Base-by-base conservation (phyloP, 352 stramenopile species). In the Globisporangium polare region DNA sequence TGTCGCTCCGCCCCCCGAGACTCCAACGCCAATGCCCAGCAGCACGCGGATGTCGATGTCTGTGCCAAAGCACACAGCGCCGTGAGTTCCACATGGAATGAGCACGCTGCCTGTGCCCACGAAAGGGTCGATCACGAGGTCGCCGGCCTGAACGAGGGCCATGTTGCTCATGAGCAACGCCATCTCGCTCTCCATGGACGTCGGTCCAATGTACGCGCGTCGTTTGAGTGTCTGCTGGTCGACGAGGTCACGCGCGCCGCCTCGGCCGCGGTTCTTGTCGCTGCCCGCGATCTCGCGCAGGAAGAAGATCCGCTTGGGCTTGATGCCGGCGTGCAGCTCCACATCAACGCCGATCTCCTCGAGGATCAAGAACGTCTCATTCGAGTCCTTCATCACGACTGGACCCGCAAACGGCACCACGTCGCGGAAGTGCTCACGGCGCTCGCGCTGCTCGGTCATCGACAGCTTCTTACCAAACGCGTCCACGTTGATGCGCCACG, bases 21-120 rank as follows among this genome's bases (percentile, higher is more conserved):
- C 77, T 35, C 80, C 75, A 27, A 91, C 72, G 58, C 82, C 86
- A 67, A 92, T 97, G 37, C 96, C 97, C 56, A 96, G 77, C 3
- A 99, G 73, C 46, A 99, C 91, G 18, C 95, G 89, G 31, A 93
- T 92, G 68, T 99, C 97, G 73, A 99, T 99, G 72, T 99, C 97
- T 8, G 92, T 97, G 33, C 97, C 97, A 39, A 98, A 86, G 69
- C 91, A 98, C 64, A 97, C 81, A 2, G 86, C 94, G 31, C 97
- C 96, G 45, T 97, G 86, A 7, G 96, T 87, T 56, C 90, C 91
- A 52, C 92, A 97, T 6, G 95, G 90, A 37, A 99, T 87, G 24
- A 99, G 77, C 51, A 99, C 97, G n/a, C 85, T 97, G 3, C 96
- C 97, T 10, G 97, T 99, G 35, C 97, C 97, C 5, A 98, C 95